Conservation (phyloP, 2,329 filamentous ascomycete genomes). For the Neocatenulostroma microsporum region DNA sequence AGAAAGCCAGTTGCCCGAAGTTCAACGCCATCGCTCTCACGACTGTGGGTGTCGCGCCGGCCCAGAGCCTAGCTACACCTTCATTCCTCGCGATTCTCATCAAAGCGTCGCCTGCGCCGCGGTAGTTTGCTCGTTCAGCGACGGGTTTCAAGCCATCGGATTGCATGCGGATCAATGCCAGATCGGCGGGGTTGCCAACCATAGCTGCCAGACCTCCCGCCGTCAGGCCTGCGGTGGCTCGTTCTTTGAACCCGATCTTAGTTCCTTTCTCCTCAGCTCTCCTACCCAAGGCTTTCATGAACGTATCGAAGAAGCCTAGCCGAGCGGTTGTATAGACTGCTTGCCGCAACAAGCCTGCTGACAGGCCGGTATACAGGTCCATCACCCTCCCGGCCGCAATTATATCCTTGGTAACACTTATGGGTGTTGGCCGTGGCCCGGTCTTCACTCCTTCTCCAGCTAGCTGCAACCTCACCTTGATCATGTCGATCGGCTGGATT, state of each 20-base stretch:
- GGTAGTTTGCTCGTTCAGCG: slow-evolving; percentile 85
- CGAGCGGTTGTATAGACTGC: slow-evolving; percentile 96
- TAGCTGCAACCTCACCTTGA: slow-evolving; percentile 94
- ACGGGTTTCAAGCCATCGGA: slow-evolving; percentile 84
- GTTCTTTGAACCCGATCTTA: slow-evolving; percentile 73
- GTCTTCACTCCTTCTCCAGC: slow-evolving; percentile 80
- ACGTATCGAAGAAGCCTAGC: slow-evolving; percentile 92
- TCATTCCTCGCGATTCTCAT: slow-evolving; percentile 70
- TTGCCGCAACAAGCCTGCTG: slow-evolving; percentile 83
- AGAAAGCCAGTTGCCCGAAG: slow-evolving; percentile 95
- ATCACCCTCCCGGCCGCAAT: slow-evolving; percentile 73
- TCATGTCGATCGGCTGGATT: slow-evolving; percentile 96
- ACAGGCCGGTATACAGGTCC: slow-evolving; percentile 91
- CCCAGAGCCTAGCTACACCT: slow-evolving; percentile 77
- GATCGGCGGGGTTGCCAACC: slow-evolving; percentile 90
- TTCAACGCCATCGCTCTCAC: slow-evolving; percentile 96
- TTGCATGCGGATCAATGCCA: slow-evolving; percentile 96
- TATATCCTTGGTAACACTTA: slow-evolving; percentile 78
- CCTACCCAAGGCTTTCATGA: slow-evolving; percentile 63
- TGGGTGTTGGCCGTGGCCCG: slow-evolving; percentile 68
- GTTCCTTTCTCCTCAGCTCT: slow-evolving; percentile 67
- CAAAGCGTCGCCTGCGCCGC: slow-evolving; percentile 85
- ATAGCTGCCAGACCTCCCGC: slow-evolving; percentile 90
- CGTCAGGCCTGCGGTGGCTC: slow-evolving; percentile 72
- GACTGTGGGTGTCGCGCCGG: slow-evolving; percentile 82